Evolutionary conservation across 306 rosid species (phyloP), one percentile per base, ranked within the genome.

Genomic region (Hippophae rhamnoides): DNA sequence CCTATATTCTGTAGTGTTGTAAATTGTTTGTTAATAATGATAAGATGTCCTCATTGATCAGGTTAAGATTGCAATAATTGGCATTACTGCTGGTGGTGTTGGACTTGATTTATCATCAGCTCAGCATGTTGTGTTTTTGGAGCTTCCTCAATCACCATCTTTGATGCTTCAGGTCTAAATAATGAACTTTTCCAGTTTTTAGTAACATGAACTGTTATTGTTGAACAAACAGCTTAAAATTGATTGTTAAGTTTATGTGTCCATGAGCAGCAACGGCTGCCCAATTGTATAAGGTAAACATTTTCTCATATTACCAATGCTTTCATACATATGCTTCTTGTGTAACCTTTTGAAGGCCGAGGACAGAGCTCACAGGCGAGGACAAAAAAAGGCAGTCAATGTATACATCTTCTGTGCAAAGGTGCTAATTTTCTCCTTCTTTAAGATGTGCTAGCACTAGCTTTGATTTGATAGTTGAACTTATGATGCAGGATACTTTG

Each of bases 361-460:
- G 81, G 96, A 83, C 79, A 85, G 98, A 83, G 96, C 98, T 72
- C 98, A 90, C 78, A 80, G 98, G 65, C 79, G 92, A 56, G 98
- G 98, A 45, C 96, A 87, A 75, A 83, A 79, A 63, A 87, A 84
- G 72, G 96, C 98, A 45, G 96, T 90, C 72, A 90, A 87, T 76
- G 65, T 90, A 55, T 87, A 87, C 77, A 78, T 90, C 63, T 87
- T 90, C 64, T 83, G 86, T 67, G 98, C 92, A 6, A 87, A 79
- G 97, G 97, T 90, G 61, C 71, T 70, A 68, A n/a, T 74, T 68
- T 50, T 43, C 62, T 69, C 41, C 71, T 64, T 44, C 42, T 11
- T 53, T 43, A 23, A 23, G 40, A 64, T 80, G 55, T 59, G 60
- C 44, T 31, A 44, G 61, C 53, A 13, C 51, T 45, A 43, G 47